phyloP scores from a whole-genome alignment of 2,329 filamentous ascomycete species.

The Scedosporium apiospermum region DNA sequence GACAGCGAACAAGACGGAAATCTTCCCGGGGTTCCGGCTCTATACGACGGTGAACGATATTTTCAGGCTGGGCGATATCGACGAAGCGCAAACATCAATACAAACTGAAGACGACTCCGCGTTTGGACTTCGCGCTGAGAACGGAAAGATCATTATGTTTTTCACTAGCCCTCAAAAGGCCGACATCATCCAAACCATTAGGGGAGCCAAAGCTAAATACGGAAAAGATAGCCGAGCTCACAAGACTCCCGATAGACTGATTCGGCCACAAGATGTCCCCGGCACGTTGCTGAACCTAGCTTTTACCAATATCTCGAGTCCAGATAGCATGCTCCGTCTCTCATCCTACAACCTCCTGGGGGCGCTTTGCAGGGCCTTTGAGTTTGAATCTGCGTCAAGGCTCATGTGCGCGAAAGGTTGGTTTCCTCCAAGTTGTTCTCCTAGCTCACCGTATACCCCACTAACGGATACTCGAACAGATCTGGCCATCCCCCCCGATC shows the following conservation, averaged over 20 bases:
- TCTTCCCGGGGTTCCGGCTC: slow-evolving; percentile 51
- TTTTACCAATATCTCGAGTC: slow-evolving; percentile 55
- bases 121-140: slow-evolving; percentile 58
- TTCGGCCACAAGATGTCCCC: slow-evolving; percentile 61
- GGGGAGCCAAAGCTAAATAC: slow-evolving; percentile 53
- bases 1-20: slow-evolving; percentile 59
- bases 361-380: slow-evolving; percentile 58
- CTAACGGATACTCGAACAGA: slow-evolving; percentile 27
- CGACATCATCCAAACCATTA: slow-evolving; percentile 55
- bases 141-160: slow-evolving; percentile 62
- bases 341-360: slow-evolving; percentile 60
- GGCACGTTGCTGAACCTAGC: slow-evolving; percentile 60
- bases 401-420: slow-evolving; percentile 53
- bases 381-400: slow-evolving; percentile 52
- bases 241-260: slow-evolving; percentile 55
- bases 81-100: slow-evolving; percentile 56
- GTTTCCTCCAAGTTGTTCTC: slow-evolving; percentile 9
- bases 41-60: slow-evolving; percentile 61
- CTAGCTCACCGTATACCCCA: slow-evolving; percentile 2
- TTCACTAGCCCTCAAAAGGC: slow-evolving; percentile 57
- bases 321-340: slow-evolving; percentile 48
- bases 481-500: slow-evolving; percentile 52
- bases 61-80: slow-evolving; percentile 57
- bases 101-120: slow-evolving; percentile 57
- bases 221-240: slow-evolving; percentile 51